Evolutionary conservation across 352 stramenopile species (phyloP), one percentile per base, ranked within the genome.

Genomic region (Pythium rishiriense): DNA sequence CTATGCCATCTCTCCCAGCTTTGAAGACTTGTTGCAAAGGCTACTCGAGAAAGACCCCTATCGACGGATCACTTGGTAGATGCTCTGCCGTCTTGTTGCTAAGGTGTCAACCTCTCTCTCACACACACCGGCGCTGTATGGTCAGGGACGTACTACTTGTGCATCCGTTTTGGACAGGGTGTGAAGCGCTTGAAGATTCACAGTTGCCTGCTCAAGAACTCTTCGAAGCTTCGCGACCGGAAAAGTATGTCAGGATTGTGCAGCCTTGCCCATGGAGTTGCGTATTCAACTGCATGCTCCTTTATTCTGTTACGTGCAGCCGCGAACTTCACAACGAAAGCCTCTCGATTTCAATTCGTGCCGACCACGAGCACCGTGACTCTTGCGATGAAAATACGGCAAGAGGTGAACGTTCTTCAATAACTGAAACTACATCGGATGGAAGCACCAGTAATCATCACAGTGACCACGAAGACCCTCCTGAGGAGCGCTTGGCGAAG

Each of bases 21-120:
- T 96, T 68, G 80, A 70, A 33, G 56, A 84, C 25, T 58, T 96
- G n/a, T 50, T 96, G 3, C 25, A 67, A 7, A 68, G 72, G 6
- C 62, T 96, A 25, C 66, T 96, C 12, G 66, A 80, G 15, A 92
- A 92, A 72, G 73, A 93, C 55, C 87, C 87, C 11, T 80, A 87
- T 51, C 64, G 81, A 26, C 73, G 87, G 29, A 93, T 96, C 12
- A 83, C 72, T 5, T 96, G 87, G 87, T 93, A 70, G 35, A 4
- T 35, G 31, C 35, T 42, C 19, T 42, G 35, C 11, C 19, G 4
- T 54, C 47, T 54, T 39, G n/a, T n/a, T n/a, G n/a, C n/a, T n/a
- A n/a, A n/a, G n/a, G n/a, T n/a, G n/a, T n/a, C n/a, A n/a, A n/a
- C n/a, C n/a, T n/a, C n/a, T n/a, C n/a, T n/a, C n/a, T n/a, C n/a